phyloP scores from a whole-genome alignment of 75 land plant genomes.

The Cryptomeria japonica region DNA sequence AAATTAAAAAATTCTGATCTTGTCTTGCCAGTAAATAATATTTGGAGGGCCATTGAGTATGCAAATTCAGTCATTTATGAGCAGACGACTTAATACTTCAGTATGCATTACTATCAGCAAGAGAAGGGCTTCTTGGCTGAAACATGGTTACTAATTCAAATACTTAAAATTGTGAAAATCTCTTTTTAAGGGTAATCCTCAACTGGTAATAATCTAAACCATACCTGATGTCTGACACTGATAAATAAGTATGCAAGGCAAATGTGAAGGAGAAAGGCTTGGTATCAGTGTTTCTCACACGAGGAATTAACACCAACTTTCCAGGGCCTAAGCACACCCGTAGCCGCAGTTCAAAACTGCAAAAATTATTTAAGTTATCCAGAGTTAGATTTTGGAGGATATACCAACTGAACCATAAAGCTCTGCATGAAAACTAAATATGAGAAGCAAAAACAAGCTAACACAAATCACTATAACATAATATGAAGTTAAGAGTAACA shows the following conservation, averaged over 20 bases:
- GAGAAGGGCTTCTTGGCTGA: background rate
- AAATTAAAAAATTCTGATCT: background rate
- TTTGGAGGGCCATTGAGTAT: background rate
- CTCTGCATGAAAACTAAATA: constrained; percentile 1
- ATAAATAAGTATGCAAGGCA: constrained; percentile 38
- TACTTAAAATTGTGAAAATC: background rate
- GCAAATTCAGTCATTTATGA: background rate
- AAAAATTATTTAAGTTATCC: background rate
- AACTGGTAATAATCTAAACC: background rate
- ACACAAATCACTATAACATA: background rate
- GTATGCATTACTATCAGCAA: background rate
- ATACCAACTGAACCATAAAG: background rate
- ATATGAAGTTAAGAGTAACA: background rate
- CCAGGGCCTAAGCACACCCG: constrained; percentile 32
- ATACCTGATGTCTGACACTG: constrained; percentile 48
- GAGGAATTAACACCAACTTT: constrained; percentile 29
- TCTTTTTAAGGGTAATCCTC: background rate
- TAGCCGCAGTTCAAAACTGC: constrained; percentile 47
- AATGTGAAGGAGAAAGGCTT: constrained; percentile 42
- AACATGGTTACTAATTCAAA: background rate
- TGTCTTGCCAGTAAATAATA: background rate
- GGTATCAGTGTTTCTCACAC: constrained; percentile 35
- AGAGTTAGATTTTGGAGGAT: background rate
- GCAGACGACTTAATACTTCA: background rate
- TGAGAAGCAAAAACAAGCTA: background rate